Conservation (phyloP, 352 stramenopile species). For the Phytophthora sansomeana region DNA sequence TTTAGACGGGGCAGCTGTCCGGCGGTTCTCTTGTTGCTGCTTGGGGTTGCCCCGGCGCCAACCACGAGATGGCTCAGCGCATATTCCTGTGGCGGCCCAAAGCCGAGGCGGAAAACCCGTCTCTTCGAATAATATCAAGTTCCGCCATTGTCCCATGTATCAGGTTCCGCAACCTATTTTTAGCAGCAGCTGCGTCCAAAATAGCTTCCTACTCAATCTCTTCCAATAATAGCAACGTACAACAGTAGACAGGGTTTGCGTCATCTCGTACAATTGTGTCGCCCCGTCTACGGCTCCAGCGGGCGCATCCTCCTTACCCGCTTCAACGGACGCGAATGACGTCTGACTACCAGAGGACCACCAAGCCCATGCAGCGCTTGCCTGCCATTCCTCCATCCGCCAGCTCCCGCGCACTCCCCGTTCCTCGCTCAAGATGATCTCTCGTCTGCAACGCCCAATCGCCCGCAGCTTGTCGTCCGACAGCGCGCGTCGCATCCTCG, state of each 20-base stretch:
- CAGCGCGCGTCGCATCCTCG: conserved; percentile 61
- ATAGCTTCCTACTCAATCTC: conserved; percentile 62
- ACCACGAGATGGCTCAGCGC: conserved; percentile 45
- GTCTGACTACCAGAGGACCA: conserved; percentile 23
- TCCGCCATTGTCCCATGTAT: not conserved
- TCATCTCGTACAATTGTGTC: not conserved
- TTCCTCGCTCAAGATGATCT: conserved; percentile 15
- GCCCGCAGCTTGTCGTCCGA: conserved; percentile 25
- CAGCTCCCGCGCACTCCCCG: conserved; percentile 10
- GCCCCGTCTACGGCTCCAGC: not conserved
- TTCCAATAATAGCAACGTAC: not conserved
- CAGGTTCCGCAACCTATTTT: not conserved
- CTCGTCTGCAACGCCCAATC: conserved; percentile 18
- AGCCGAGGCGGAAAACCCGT: not conserved
- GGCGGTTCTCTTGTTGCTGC: conserved; percentile 23
- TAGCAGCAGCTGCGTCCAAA: conserved; percentile 88
- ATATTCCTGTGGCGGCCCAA: conserved; percentile 48
- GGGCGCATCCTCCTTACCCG: conserved; percentile 14
- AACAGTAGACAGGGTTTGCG: not conserved
- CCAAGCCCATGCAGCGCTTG: not conserved
- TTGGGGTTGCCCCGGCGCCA: conserved; percentile 21
- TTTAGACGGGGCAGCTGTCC: conserved; percentile 4
- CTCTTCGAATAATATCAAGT: not conserved
- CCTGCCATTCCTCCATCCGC: conserved; percentile 32
- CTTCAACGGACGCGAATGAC: conserved; percentile 37